Percentiles rank a stretch among this genome's conserved stretches.
phyloP scores from a whole-genome alignment of 1,139 yeast genomes.

The Diutina ranongensis region DNA sequence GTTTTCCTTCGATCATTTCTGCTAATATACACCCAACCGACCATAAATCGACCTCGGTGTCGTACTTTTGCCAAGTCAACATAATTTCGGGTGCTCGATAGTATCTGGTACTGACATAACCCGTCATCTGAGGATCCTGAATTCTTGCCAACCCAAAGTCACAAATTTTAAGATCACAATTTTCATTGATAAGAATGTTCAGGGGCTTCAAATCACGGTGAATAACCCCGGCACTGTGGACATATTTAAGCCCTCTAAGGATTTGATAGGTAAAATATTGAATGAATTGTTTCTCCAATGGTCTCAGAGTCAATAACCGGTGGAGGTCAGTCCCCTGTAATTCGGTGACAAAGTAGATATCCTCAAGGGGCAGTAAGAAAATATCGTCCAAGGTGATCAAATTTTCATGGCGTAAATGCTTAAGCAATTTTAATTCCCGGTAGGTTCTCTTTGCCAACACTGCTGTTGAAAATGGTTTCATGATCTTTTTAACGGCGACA shows the following conservation, averaged over 20 bases:
- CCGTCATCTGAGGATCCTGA: slow-evolving; percentile 99
- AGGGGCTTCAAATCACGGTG: slow-evolving; percentile 93
- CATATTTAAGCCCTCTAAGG: slow-evolving; percentile 84
- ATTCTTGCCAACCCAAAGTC: slow-evolving; percentile 95
- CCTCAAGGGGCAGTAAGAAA: slow-evolving; percentile 89
- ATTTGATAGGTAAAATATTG: slow-evolving; percentile 94
- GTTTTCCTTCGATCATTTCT: slow-evolving; percentile 98
- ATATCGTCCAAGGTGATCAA: slow-evolving; percentile 89
- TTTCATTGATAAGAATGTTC: slow-evolving; percentile 84
- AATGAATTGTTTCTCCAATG: slow-evolving; percentile 89
- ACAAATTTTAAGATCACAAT: slow-evolving; percentile 92
- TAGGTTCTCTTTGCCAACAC: slow-evolving; percentile 94
- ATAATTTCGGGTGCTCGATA: slow-evolving; percentile 98
- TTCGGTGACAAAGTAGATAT: slow-evolving; percentile 94
- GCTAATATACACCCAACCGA: slow-evolving; percentile 98
- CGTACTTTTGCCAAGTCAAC: slow-evolving; percentile 99
- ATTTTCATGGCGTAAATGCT: slow-evolving; percentile 91
- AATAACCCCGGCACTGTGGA: slow-evolving; percentile 94
- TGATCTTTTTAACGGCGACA: slow-evolving; percentile 93
- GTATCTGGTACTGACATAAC: slow-evolving; percentile 92
- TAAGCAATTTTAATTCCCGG: slow-evolving; percentile 84
- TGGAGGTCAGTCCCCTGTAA: slow-evolving; percentile 94
- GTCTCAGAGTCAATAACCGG: slow-evolving; percentile 80
- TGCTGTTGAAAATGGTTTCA: slow-evolving; percentile 94
- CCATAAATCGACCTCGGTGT: slow-evolving; percentile 98